Evolutionary conservation across 345 rosid species (phyloP), one percentile per base, ranked within the genome.

Genomic region (Populus alba): DNA sequence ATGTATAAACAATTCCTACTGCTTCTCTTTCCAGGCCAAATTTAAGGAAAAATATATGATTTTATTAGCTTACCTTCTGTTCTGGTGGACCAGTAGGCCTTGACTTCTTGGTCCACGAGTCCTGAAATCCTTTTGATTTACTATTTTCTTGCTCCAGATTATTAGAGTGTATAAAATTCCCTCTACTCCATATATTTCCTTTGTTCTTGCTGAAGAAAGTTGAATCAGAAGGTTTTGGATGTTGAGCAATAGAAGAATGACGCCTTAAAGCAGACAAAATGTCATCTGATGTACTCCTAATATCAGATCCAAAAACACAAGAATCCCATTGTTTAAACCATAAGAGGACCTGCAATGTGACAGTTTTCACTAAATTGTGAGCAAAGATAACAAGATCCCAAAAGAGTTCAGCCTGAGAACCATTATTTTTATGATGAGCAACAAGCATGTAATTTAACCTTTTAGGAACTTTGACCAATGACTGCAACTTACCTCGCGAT

Each of bases 321-420:
- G 98, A 89, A 83, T 96, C 99, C 99, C 99, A 96, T 82, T 96
- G 97, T 86, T 96, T 96, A 81, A 96, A 85, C 99, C 99, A 96
- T 55, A 92, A 79, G 68, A 94, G 93, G 57, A 94, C 97, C 99
- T 96, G 87, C 76, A 85, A 75, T 20, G 78, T 66, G 53, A 62
- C 53, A 74, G 55, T 43, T 37, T 78, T 35, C 63, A 37, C 67
- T 47, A 41, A 45, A 62, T 41, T 41, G 62, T 77, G 33, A 68
- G 75, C 41, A 37, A 72, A 59, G 57, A 75, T 12, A 31, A 38
- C 3, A 35, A 45, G 20, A 38, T 2, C 13, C 3, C 8, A 65
- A 85, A 61, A 12, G 69, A 41, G 70, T 20, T 63, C 71, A 23
- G 33, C 62, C 33, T 76, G 66, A 29, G 51, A 47, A 47, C 51